Evolutionary conservation across 805 yeast genomes (phyloP).

Genomic region (Suhomyces sp.): DNA sequence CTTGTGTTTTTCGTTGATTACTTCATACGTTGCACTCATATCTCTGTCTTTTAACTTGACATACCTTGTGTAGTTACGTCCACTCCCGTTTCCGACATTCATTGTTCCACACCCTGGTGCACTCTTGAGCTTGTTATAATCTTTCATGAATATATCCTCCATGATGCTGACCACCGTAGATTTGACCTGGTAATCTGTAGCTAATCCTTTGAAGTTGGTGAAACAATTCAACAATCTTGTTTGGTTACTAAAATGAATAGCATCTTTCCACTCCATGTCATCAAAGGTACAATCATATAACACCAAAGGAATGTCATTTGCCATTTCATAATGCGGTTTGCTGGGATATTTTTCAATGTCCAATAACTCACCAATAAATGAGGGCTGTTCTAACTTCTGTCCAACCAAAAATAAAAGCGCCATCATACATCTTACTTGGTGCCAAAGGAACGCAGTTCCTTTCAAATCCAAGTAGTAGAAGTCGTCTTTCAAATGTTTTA

Average conservation of each 20-base stretch:
- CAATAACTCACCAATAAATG: constrained; percentile 56
- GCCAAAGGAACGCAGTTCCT: constrained; percentile 96
- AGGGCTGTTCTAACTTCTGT: constrained; percentile 65
- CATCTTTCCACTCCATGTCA: constrained; percentile 64
- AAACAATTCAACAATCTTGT: constrained; percentile 42
- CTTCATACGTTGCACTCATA: constrained; percentile 63
- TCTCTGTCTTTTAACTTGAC: constrained; percentile 57
- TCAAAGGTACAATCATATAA: constrained; percentile 81
- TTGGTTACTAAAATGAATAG: constrained; percentile 23
- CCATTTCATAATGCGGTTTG: constrained; percentile 85
- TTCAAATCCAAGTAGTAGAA: constrained; percentile 70
- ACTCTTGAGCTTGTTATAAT: constrained; percentile 13
- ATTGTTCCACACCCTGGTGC: constrained; percentile 32
- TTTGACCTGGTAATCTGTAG: constrained; percentile 59
- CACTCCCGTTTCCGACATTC: constrained; percentile 78
- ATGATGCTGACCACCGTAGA: constrained; percentile 52
- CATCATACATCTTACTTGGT: constrained; percentile 95
- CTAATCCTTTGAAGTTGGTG: constrained; percentile 47
- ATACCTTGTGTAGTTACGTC: constrained; percentile 57
- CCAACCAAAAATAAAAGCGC: constrained; percentile 81
- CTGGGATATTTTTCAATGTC: constrained; percentile 56
- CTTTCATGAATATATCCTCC: constrained; percentile 32
- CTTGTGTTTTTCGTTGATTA: constrained; percentile 62
- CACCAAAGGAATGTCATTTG: constrained; percentile 83
- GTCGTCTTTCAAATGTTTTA: constrained; percentile 41